Percentiles rank a stretch among this genome's conserved stretches.
Conservation (phyloP, 345 rosid species). For the Arabis hirsuta region DNA sequence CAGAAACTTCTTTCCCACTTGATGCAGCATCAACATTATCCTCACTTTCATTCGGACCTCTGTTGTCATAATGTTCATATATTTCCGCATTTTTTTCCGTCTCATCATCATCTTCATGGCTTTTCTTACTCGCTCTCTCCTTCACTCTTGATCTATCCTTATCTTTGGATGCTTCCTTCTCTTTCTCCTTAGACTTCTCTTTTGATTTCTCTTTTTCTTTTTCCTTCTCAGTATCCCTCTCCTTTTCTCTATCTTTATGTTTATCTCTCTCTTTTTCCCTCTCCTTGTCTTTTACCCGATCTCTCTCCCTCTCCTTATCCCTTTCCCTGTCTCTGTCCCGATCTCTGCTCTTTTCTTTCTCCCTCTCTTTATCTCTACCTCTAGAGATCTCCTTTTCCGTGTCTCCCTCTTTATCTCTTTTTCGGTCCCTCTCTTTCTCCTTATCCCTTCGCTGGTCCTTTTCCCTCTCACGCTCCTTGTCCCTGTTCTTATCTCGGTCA, state of each 20-base stretch:
- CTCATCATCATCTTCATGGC: conserved; percentile 57
- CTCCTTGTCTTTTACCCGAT: conserved; percentile 52
- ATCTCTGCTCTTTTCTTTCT: conserved; percentile 49
- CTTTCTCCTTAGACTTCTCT: conserved; percentile 37
- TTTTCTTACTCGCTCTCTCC: conserved; percentile 55
- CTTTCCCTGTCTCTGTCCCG: conserved; percentile 46
- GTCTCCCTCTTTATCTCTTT: conserved; percentile 50
- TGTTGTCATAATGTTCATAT: conserved; percentile 48
- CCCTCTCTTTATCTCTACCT: conserved; percentile 52
- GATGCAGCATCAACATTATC: conserved; percentile 46
- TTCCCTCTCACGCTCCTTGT: conserved; percentile 51
- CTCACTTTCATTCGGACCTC: conserved; percentile 47
- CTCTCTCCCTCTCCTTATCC: conserved; percentile 44
- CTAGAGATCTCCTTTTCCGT: conserved; percentile 46
- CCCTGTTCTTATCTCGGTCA: conserved; percentile 55
- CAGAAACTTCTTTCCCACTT: conserved; percentile 45
- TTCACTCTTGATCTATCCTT: conserved; percentile 54
- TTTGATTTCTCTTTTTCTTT: conserved; percentile 37
- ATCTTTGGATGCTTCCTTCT: conserved; percentile 48
- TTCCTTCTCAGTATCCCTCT: conserved; percentile 35
- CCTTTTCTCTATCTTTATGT: conserved; percentile 52
- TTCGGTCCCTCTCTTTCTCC: conserved; percentile 49
- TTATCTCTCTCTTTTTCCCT: conserved; percentile 45
- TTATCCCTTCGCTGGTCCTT: conserved; percentile 53
- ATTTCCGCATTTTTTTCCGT: conserved; percentile 47